These are phyloP conservation scores for Rhododendron mucronatum DNA, from an alignment of 148 eudicot species.

Conservation along the genomic window DNA sequence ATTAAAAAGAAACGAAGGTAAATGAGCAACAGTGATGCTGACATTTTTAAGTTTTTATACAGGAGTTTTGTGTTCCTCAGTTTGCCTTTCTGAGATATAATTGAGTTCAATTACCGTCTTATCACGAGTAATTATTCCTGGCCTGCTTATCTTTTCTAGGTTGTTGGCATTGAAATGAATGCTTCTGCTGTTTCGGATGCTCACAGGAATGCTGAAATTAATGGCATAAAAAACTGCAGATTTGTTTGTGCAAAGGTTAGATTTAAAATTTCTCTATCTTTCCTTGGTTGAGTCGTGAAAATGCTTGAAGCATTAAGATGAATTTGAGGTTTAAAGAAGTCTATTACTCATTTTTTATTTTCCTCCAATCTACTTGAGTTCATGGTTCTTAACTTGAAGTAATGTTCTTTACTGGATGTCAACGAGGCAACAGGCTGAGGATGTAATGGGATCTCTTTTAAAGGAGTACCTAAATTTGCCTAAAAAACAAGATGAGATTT, in stretches of 20 bases:
- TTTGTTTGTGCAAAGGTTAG: constrained; percentile 86
- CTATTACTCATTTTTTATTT: neutral
- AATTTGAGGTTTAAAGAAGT: neutral
- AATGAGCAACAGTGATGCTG: neutral
- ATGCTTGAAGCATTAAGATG: neutral
- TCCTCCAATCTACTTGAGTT: neutral
- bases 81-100: neutral
- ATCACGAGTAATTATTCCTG: neutral
- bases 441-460: constrained; percentile 72
- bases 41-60: neutral
- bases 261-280: neutral
- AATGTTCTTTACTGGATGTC: neutral
- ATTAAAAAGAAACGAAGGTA: neutral
- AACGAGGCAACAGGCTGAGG: constrained; percentile 58
- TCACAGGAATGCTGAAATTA: constrained; percentile 82
- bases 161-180: constrained; percentile 98
- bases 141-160: constrained; percentile 39
- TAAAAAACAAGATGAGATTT: constrained; percentile 33
- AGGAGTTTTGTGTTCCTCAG: neutral
- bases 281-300: neutral
- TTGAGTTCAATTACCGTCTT: neutral
- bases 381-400: neutral
- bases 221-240: constrained; percentile 83
- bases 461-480: constrained; percentile 52
- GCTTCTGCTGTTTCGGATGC: constrained; percentile 95